Percentiles rank a stretch among this genome's conserved stretches.
phyloP scores from a whole-genome alignment of 345 rosid species.

The Gossypium bickii region DNA sequence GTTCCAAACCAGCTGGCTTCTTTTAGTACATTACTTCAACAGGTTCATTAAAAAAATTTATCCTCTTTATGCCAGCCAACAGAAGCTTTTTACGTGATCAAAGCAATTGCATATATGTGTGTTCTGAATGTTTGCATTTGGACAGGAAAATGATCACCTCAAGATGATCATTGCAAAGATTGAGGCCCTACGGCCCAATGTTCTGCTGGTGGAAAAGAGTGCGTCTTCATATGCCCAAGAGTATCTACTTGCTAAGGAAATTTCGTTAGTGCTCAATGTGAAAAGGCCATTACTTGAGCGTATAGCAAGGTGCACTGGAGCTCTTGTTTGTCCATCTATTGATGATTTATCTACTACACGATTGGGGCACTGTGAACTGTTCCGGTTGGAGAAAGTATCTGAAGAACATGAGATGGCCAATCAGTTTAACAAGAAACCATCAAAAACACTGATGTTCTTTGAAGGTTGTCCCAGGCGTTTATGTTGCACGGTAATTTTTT shows the following conservation, averaged over 20 bases:
- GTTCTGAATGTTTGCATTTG: constrained; percentile 19
- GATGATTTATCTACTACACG: constrained; percentile 54
- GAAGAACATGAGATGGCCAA: constrained; percentile 70
- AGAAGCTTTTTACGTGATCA: background rate
- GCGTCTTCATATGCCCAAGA: constrained; percentile 85
- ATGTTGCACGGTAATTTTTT: constrained; percentile 87
- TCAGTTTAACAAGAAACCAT: constrained; percentile 65
- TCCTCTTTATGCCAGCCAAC: constrained; percentile 1
- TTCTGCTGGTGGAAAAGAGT: constrained; percentile 88
- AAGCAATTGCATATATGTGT: background rate
- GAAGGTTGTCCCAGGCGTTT: constrained; percentile 99
- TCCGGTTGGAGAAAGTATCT: constrained; percentile 61
- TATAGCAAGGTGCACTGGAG: constrained; percentile 91
- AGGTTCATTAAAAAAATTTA: constrained; percentile 44
- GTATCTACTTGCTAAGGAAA: constrained; percentile 77
- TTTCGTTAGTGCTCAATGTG: constrained; percentile 85
- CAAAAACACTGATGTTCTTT: constrained; percentile 96
- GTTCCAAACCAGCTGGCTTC: constrained; percentile 81
- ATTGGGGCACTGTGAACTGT: constrained; percentile 85
- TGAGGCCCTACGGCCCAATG: constrained; percentile 89
- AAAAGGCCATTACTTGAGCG: constrained; percentile 79
- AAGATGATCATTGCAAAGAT: constrained; percentile 76
- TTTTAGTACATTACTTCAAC: constrained; percentile 74
- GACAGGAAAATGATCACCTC: constrained; percentile 84
- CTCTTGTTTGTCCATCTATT: constrained; percentile 62